Percentiles rank a stretch among this genome's conserved stretches.
phyloP scores from a whole-genome alignment of 169 alveolate genomes.

The Plasmodium fragile region DNA sequence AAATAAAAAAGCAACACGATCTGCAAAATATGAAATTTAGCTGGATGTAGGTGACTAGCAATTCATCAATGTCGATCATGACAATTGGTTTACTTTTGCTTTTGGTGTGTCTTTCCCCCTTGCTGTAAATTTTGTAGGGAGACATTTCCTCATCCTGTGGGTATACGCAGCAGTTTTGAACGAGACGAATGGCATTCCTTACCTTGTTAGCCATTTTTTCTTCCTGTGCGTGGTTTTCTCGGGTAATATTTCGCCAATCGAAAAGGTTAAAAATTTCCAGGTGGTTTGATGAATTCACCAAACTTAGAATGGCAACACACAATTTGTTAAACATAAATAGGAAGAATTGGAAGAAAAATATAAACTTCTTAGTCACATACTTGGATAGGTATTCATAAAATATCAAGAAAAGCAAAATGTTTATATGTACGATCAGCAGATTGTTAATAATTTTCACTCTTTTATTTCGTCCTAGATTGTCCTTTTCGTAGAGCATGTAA shows the following conservation, averaged over 20 bases:
- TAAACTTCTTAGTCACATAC: slow-evolving; percentile 46
- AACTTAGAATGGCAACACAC: slow-evolving; percentile 43
- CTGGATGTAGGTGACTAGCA: slow-evolving; percentile 68
- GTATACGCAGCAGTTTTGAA: not conserved
- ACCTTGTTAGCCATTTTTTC: slow-evolving; percentile 7
- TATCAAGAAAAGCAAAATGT: slow-evolving; percentile 45
- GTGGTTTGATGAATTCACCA: slow-evolving; percentile 32
- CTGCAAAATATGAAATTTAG: slow-evolving; percentile 56
- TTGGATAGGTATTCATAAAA: slow-evolving; percentile 63
- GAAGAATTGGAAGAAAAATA: slow-evolving; percentile 39
- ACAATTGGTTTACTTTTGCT: slow-evolving; percentile 18
- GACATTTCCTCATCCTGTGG: not conserved
- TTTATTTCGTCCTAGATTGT: not conserved
- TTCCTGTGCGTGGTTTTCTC: not conserved
- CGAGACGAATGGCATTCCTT: not conserved
- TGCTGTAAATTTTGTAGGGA: not conserved
- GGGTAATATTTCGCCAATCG: not conserved
- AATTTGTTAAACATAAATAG: slow-evolving; percentile 43
- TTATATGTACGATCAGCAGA: slow-evolving; percentile 52
- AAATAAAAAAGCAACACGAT: slow-evolving; percentile 62
- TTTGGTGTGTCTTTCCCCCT: not conserved
- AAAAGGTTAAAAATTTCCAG: slow-evolving; percentile 56
- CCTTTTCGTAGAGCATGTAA: not conserved
- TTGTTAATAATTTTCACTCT: slow-evolving; percentile 24
- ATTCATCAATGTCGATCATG: slow-evolving; percentile 66